phyloP scores from a whole-genome alignment of 2,329 filamentous ascomycete genomes.

The Aspergillus sp. region DNA sequence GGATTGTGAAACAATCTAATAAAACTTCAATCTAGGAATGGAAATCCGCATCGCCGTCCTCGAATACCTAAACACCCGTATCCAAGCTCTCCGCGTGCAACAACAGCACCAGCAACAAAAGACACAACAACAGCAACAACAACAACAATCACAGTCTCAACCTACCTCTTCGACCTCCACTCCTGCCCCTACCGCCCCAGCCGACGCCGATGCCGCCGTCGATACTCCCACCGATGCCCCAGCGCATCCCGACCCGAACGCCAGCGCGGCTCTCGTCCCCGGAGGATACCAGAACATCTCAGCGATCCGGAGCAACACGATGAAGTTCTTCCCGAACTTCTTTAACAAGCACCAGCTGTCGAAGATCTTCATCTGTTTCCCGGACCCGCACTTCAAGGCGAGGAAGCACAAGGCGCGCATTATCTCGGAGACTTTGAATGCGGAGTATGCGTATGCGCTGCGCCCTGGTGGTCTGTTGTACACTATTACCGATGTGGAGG shows the following conservation, averaged over 20 bases:
- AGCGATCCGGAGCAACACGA: slow-evolving; percentile 88
- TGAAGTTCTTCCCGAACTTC: slow-evolving; percentile 99
- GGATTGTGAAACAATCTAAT: neutral
- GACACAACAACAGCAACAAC: neutral
- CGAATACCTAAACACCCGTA: slow-evolving; percentile 85
- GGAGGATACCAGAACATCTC: slow-evolving; percentile 78
- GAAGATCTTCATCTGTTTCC: slow-evolving; percentile 97
- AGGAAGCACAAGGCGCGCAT: slow-evolving; percentile 97
- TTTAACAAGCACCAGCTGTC: slow-evolving; percentile 77
- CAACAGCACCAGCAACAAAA: slow-evolving; percentile 31
- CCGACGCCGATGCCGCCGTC: neutral
- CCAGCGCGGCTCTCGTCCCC: slow-evolving; percentile 24
- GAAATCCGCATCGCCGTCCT: slow-evolving; percentile 91
- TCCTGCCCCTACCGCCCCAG: slow-evolving; percentile 6
- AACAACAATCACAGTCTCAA: slow-evolving; percentile 1
- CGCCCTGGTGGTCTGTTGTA: slow-evolving; percentile 84
- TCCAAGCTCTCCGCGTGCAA: slow-evolving; percentile 70
- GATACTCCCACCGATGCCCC: slow-evolving; percentile 6
- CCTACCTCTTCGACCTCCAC: slow-evolving; percentile 5
- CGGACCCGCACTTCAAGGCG: slow-evolving; percentile 96
- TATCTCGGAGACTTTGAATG: slow-evolving; percentile 81
- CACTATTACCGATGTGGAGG: slow-evolving; percentile 96
- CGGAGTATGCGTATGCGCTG: slow-evolving; percentile 89
- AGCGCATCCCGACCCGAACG: neutral
- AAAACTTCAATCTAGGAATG: slow-evolving; percentile 60